Base-by-base conservation (phyloP, 2,329 filamentous ascomycete genomes). In the Fusarium sp. region DNA sequence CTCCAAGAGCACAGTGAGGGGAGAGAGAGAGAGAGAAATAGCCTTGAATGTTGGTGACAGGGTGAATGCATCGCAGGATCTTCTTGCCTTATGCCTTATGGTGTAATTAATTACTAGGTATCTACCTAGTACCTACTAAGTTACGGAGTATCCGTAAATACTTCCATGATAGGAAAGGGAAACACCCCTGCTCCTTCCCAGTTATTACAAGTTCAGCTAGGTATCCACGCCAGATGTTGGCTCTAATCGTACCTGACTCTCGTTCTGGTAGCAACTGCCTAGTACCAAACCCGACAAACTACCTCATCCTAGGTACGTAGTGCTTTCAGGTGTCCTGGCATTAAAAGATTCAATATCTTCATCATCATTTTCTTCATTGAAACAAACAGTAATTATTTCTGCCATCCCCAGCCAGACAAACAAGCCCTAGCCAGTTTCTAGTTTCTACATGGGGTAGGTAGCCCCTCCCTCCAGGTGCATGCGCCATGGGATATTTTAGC, bases 141-240 rank as follows among this genome's bases (percentile, higher is more conserved):
- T 24, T 7, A 24, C 7, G 24, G 24, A 24, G 24, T 24, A 24
- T 24, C 24, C 24, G 24, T 24, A n/a, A 1, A 37, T 37, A 37
- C 35, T 37, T 37, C 35, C 35, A n/a, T 37, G 14, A 37, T 37
- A 5, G 35, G 9, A 37, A 6, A n/a, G 35, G 35, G 32, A 41
- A 47, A 57, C 3, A 35, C 32, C 58, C 58, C 51, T 57, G 58
- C 35, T 63, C 50, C 37, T 56, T 62, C 17, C 20, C 22, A 28
- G 33, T 44, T 20, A 44, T 54, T 33, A 33, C 41, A 32, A 44
- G 30, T 48, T 62, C 57, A 62, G 59, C 57, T 30, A 28, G 26
- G 26, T 28, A 30, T 30, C 37, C 26, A 48, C 51, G 22, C 51
- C 35, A 41, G 15, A 62, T 32, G 11, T 62, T 41, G 59, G 44